Base-by-base conservation (phyloP, 2,329 filamentous ascomycete genomes). In the Aspergillus nomiae region DNA sequence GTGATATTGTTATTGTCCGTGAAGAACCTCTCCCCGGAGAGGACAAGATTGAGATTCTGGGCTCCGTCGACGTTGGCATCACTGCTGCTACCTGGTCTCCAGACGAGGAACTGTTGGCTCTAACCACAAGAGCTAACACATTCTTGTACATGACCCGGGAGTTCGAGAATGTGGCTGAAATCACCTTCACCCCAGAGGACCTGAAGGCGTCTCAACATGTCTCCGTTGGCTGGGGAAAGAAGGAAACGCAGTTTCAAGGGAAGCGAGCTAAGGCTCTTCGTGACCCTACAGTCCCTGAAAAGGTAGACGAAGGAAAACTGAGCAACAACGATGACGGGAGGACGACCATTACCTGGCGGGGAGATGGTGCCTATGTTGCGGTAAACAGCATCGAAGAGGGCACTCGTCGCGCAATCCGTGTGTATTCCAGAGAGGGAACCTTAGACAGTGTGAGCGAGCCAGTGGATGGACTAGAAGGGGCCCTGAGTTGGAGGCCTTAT, bases 181-280 rank as follows among this genome's bases (percentile, higher is more conserved):
- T 91, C 58, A 81, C 84, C 38, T 88, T 98, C 76, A 87, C 86
- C 0, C 75, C 83, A 0, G 92, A 94, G 51, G 94, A 96, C 77
- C 85, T 96, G 66, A 90, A 90, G 70, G 87, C 88, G n/a, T 98
- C 91, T 30, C 95, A 90, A 76, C 94, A 97, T 81, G 95, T 97
- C 62, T 96, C 93, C 24, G 94, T 99, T 26, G 95, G 95, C 56
- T 99, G 95, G 95, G 95, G 95, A 63, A 98, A 98, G 82, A 92
- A 91, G 75, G 95, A 99, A 79, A 99, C 95, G 0, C 95, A 99
- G 76, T 99, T 99, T 77, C 92, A 97, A 74, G 95, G 95, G 57
- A 92, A 92, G 72, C 88, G 94, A 65, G 94, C 94, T 62, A 89
- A 88, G 79, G 93, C 93, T 24, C 82, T 98, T 67, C 87, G 92